Percentiles rank a stretch among this genome's conserved stretches.
phyloP scores from a whole-genome alignment of 2,329 filamentous ascomycete genomes.

The Chaetomium sp. region DNA sequence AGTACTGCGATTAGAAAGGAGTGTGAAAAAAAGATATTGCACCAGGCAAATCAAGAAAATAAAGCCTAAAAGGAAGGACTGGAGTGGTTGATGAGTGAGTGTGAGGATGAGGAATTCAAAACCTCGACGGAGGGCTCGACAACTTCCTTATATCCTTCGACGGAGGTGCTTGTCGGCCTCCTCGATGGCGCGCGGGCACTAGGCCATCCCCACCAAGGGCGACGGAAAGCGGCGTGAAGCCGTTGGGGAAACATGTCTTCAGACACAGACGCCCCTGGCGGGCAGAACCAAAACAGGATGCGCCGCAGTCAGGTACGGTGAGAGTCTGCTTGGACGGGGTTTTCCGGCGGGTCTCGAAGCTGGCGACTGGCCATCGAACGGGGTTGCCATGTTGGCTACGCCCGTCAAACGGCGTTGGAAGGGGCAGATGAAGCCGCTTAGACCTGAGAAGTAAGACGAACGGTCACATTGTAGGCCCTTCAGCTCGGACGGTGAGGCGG shows the following conservation, averaged over 20 bases:
- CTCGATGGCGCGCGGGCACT: background rate
- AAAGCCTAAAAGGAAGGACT: constrained; percentile 40
- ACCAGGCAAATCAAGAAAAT: constrained; percentile 44
- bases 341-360: background rate
- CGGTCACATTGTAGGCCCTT: background rate
- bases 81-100: constrained; percentile 35
- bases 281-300: constrained; percentile 14
- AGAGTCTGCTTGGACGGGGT: background rate
- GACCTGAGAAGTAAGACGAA: background rate
- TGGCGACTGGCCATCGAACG: background rate
- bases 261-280: constrained; percentile 16
- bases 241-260: constrained; percentile 8
- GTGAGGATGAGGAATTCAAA: constrained; percentile 33
- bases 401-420: background rate
- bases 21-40: constrained; percentile 45
- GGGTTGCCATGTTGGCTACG: constrained; percentile 16
- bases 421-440: background rate
- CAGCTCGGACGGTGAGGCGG: background rate
- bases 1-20: constrained; percentile 32
- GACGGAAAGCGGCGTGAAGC: constrained; percentile 1
- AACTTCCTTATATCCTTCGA: constrained; percentile 25
- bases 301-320: constrained; percentile 8
- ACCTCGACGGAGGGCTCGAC: constrained; percentile 11
- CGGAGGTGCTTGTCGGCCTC: background rate
- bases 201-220: background rate